These are phyloP conservation scores for Phytophthora brassicae DNA, from an alignment of 352 stramenopile genomes.

Conservation along the genomic window DNA sequence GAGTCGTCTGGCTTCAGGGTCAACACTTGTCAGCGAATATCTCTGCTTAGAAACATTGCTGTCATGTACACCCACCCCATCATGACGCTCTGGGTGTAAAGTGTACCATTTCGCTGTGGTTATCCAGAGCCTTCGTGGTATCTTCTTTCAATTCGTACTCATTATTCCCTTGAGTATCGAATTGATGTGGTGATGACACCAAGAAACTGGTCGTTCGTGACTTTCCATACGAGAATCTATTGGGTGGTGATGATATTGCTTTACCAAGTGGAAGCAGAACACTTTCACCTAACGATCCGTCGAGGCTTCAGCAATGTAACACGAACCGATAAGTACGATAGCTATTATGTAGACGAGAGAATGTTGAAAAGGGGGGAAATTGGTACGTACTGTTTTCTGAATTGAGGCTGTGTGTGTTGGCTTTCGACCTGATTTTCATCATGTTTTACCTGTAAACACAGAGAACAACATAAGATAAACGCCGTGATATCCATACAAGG, in stretches of 20 bases:
- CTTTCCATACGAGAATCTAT: conserved; percentile 5
- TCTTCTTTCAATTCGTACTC: conserved; percentile 1
- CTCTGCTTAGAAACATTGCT: too few species aligned
- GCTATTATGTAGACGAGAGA: too few species aligned
- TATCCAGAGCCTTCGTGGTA: conserved; percentile 14
- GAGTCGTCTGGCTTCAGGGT: too few species aligned
- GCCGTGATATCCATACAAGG: background rate
- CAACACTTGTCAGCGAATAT: too few species aligned
- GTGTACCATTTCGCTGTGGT: conserved; percentile 46
- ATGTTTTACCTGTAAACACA: background rate
- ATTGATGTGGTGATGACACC: background rate
- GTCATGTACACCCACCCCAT: background rate
- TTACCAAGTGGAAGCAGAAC: conserved; percentile 41
- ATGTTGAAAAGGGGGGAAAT: too few species aligned
- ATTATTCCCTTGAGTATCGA: background rate
- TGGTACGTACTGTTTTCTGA: conserved; percentile 4
- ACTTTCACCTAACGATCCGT: conserved; percentile 34
- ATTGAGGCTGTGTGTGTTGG: background rate
- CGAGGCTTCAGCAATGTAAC: conserved; percentile 1
- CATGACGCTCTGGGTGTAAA: conserved; percentile 16
- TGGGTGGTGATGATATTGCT: background rate
- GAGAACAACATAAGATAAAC: background rate
- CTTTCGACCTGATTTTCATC: background rate
- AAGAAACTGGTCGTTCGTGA: background rate
- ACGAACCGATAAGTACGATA: background rate